Evolutionary conservation across 2,329 filamentous ascomycete species (phyloP).

Genomic region (Alternaria tenuissima): DNA sequence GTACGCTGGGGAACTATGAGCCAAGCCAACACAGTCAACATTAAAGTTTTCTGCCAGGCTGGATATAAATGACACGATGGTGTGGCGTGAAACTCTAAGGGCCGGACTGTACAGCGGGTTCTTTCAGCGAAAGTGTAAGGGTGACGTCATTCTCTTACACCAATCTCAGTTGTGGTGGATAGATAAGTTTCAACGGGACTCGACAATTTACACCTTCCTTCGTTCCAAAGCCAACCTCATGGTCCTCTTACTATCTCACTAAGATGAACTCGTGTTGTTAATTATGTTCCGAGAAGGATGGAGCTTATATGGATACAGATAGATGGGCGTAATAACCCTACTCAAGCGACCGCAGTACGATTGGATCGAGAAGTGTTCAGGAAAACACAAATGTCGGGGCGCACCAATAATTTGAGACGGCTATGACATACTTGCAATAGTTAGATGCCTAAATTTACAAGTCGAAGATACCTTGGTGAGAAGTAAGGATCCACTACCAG

Average conservation of each 20-base stretch:
- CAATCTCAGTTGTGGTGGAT: neutral
- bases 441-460: neutral
- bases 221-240: neutral
- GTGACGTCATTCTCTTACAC: neutral
- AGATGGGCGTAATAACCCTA: too few relatives aligned
- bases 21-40: neutral
- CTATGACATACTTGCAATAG: neutral
- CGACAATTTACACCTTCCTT: neutral
- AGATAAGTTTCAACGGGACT: neutral
- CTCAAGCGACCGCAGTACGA: too few relatives aligned
- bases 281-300: too few relatives aligned
- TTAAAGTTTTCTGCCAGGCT: neutral
- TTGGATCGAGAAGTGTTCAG: too few relatives aligned
- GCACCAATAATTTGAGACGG: fast-evolving
- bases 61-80: neutral
- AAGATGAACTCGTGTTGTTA: too few relatives aligned
- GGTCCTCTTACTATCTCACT: neutral
- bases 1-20: neutral
- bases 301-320: too few relatives aligned
- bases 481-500: neutral
- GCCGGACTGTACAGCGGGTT: neutral
- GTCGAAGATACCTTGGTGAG: neutral
- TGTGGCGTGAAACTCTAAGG: neutral
- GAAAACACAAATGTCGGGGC: too few relatives aligned
- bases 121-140: neutral